Evolutionary conservation across 805 yeast species (phyloP), one percentile per base, ranked within the genome.

Genomic region (Saturnispora besseyi): DNA sequence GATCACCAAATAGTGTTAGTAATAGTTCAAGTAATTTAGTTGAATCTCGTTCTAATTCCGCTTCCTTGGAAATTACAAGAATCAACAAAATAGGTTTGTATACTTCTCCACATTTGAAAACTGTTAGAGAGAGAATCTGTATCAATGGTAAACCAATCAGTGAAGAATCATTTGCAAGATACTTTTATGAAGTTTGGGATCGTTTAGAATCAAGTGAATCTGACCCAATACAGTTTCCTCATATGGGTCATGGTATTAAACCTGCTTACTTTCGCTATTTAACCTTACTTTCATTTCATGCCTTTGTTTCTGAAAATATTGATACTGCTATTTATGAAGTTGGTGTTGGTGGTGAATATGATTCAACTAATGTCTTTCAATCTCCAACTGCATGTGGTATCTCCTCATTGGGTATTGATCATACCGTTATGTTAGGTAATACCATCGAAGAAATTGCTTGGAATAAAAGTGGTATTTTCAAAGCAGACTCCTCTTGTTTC

Each of bases 321-420:
- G 86, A 89, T 61, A 78, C 96, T 33, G 97, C 98, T 11, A 83
- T 93, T 36, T 89, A 87, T 62, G 99, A 93, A 65, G 99, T 95
- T 30, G 99, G 99, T 22, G 96, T 93, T 44, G 99, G 99, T 29
- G 99, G 99, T 6, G 95, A 87, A 62, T 88, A 81, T 60, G 99
- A 93, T 65, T 87, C 96, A n/a, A 93, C 99, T 11, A 93, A 93
- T 63, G 77, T 93, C 2, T 78, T 93, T 45, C 79, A 74, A 41
- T 69, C 73, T 41, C 98, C 99, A 18, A 77, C 86, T 0, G 90
- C 81, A 1, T 82, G 96, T 44, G 99, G 95, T 36, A 83, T 93
- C 15, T 71, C 93, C 2, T 76, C 91, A 5, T 68, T 93, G 53
- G 99, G 98, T 0, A 84, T 93, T 41, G 99, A 93, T 64, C 99